These are phyloP conservation scores for Ustilago cynodontis DNA, from an alignment of 1,284 basidiomycete species.

Conservation along the genomic window DNA sequence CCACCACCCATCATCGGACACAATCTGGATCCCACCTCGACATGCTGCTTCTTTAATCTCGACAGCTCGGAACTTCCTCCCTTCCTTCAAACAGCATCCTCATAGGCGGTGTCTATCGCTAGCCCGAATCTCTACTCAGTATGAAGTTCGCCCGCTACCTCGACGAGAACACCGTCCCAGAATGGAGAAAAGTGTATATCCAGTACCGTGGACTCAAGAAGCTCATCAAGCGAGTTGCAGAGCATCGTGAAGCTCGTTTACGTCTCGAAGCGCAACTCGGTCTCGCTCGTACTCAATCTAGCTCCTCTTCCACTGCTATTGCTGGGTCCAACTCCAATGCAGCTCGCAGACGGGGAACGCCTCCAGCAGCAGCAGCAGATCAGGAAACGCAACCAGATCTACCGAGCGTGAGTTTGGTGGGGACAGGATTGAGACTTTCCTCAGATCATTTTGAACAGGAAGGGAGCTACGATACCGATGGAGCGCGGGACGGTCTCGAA, in stretches of 20 bases:
- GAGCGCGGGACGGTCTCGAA: slow-evolving; percentile 21
- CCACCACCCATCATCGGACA: neutral
- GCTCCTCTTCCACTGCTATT: slow-evolving; percentile 19
- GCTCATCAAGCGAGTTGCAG: slow-evolving; percentile 68
- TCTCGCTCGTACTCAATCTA: slow-evolving; percentile 17
- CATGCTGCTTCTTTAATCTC: neutral
- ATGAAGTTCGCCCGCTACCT: slow-evolving; percentile 64
- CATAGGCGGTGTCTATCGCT: neutral
- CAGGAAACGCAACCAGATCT: slow-evolving; percentile 16
- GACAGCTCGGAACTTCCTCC: neutral
- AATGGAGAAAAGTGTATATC: slow-evolving; percentile 69
- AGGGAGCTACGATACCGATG: neutral
- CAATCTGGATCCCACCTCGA: neutral
- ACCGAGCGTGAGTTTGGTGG: slow-evolving; percentile 39
- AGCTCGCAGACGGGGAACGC: neutral
- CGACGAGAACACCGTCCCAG: slow-evolving; percentile 64
- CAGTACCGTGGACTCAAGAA: slow-evolving; percentile 70
- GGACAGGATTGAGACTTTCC: slow-evolving; percentile 40
- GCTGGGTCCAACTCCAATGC: neutral
- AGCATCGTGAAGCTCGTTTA: slow-evolving; percentile 43
- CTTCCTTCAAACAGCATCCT: neutral
- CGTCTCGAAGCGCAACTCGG: slow-evolving; percentile 24
- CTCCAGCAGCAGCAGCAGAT: slow-evolving; percentile 3
- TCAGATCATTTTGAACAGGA: slow-evolving; percentile 14
- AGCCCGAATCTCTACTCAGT: neutral